Evolutionary conservation across 2,329 filamentous ascomycete species (phyloP), one percentile per base, ranked within the genome.

Genomic region (Fusarium praegraminearum): DNA sequence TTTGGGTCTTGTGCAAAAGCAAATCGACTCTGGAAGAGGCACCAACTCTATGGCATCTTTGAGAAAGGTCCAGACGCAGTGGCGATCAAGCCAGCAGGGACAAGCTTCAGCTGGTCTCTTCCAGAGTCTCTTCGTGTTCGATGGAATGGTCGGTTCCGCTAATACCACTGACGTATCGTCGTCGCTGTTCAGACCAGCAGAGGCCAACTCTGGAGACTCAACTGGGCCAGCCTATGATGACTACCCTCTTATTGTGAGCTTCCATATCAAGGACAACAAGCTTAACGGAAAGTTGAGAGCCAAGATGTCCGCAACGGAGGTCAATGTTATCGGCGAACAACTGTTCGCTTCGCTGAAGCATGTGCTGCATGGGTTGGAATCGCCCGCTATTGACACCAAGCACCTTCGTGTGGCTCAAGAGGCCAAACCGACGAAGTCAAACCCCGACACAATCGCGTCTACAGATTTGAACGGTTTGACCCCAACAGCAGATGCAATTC

Each of bases 71-170:
- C 65, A 68, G 18, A 22, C 65, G 2, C 12, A 50, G 3, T 68
- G 65, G 65, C 58, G 65, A 20, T 69, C 47, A 0, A 7, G 7
- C 0, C 28, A 45, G 18, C 2, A 8, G 5, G 5, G 18, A 7
- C 12, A 41, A 1, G 8, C 32, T 12, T 24, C 59, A 3, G 11
- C 28, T 3, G 38, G 40, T 10, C 49, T 68, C 2, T 68, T 69
- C 41, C 65, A 68, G 13, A 68, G 65, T 4, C 54, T 68, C 0
- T 68, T 68, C 2, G 65, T 69, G 3, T 68, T 65, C 10, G 65
- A 68, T 5, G 65, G 65, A 1, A 15, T 69, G 3, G 20, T 65
- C 2, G 22, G 44, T 0, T 32, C 64, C 7, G 22, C 35, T 2
- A 2, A 43, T 7, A 1, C 28, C 4, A 10, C 10, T 3, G 16